Base-by-base conservation (phyloP, 108 stramenopile genomes). In the Skeletonema marinoi region DNA sequence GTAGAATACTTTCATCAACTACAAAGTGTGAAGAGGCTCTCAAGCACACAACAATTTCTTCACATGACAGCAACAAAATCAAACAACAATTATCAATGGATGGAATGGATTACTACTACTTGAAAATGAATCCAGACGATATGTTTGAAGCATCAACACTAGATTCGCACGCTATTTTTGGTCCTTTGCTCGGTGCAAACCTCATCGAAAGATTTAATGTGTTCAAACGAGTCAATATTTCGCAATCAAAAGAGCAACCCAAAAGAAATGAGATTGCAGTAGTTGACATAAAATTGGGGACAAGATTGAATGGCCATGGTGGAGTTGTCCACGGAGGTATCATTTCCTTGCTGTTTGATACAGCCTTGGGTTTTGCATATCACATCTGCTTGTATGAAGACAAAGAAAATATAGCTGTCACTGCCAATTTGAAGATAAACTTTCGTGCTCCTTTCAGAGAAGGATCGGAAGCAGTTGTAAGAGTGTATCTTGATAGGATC, bases 241-340 rank as follows among this genome's bases (percentile, higher is more conserved):
- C 13, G 56, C 13, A 42, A 6, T 1, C 17, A 33, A 54, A 33
- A 25, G 32, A 54, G 31, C 11, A 29, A 12, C 31, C 64, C 0
- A 35, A 65, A 30, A 33, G 32, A 48, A 41, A 69, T 38, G 81
- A 82, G 56, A 31, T 82, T 13, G 36, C 35, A 1, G 71, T 72
- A 16, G 81, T 77, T 21, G 71, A 78, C n/a, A 4, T 82, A 32
- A 66, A 68, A 12, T 5, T 82, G 32, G 81, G 81, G 3, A 54
- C 25, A 1, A 42, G 59, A 42, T 32, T 83, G 14, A 79, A 78
- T 58, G 82, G 82, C 1, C 82, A 83, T 29, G 68, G 30, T 16
- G 73, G 74, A 17, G 66, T 83, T 32, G 78, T 79, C 0, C 82
- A 83, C 46, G 82, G 82, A n/a, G 82, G 82, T 6, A 75, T 83